phyloP scores from a whole-genome alignment of 1,284 basidiomycete species.

The Sanguinoderma infundibulare region DNA sequence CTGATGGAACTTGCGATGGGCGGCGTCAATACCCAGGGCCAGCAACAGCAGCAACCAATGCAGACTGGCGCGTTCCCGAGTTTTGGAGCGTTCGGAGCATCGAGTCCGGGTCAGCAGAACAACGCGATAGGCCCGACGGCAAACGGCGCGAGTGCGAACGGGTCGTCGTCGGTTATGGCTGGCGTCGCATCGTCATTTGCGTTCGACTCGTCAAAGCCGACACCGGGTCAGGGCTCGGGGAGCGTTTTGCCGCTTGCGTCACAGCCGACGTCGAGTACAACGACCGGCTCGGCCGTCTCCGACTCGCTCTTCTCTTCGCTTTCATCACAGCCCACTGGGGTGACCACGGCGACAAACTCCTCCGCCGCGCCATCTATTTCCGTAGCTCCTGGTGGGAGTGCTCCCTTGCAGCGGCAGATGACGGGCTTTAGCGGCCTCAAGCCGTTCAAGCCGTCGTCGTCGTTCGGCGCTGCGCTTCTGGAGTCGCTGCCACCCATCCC shows the following conservation, averaged over 20 bases:
- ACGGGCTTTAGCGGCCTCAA: slow-evolving; percentile 88
- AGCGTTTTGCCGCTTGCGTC: slow-evolving; percentile 34
- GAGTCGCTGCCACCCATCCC: slow-evolving; percentile 79
- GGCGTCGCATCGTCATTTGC: slow-evolving; percentile 75
- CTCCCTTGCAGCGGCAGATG: slow-evolving; percentile 68
- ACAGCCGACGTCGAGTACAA: slow-evolving; percentile 46
- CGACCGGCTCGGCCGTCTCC: slow-evolving; percentile 48
- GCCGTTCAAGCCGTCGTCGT: slow-evolving; percentile 90
- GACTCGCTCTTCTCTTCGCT: slow-evolving; percentile 55
- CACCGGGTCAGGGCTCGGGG: slow-evolving; percentile 15
- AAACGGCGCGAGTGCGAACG: slow-evolving; percentile 34
- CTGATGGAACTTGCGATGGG: slow-evolving; percentile 81
- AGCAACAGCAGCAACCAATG: slow-evolving; percentile 33
- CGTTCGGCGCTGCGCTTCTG: slow-evolving; percentile 83
- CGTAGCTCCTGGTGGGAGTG: slow-evolving; percentile 24
- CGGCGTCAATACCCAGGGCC: slow-evolving; percentile 27
- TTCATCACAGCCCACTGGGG: slow-evolving; percentile 54
- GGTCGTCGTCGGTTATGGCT: slow-evolving; percentile 56
- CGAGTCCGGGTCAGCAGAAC: neutral
- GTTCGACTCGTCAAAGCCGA: slow-evolving; percentile 40
- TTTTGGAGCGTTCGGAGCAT: slow-evolving; percentile 5
- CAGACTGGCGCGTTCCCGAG: slow-evolving; percentile 18
- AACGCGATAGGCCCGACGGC: neutral
- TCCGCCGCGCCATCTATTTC: slow-evolving; percentile 36
- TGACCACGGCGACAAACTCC: slow-evolving; percentile 48